Evolutionary conservation across 2,329 filamentous ascomycete genomes (phyloP), one percentile per base, ranked within the genome.

Genomic region (Arthrobotrys megalospora): DNA sequence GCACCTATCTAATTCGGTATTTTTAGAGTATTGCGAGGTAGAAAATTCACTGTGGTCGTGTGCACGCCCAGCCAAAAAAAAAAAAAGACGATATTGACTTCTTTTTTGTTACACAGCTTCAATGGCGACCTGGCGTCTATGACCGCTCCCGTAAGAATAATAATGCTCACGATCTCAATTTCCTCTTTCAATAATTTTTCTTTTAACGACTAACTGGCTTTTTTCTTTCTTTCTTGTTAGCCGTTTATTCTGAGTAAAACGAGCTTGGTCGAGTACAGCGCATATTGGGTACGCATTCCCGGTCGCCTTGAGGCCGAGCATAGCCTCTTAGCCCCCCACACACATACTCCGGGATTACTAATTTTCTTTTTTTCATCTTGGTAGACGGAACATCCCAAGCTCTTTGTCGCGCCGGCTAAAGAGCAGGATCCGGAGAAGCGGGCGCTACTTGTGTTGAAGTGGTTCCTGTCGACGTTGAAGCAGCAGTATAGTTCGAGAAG

Each of bases 401-500:
- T 97, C 78, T 92, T 98, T 81, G 90, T 93, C 76, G 94, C 94
- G 11, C 93, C 95, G 1, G 92, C 93, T 60, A 88, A 88, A 73
- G 94, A 97, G 84, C 82, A 90, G 65, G 92, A 97, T 83, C 89
- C 94, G 0, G 90, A 92, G 82, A 96, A 93, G 86, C 90, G 95
- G 79, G 91, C 93, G 19, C 86, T 97, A 81, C 87, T 95, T 38
- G 95, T 98, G n/a, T 87, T 97, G 82, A 96, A 95, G 85, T 98
- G 95, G 95, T 98, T 97, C 86, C 86, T 98, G 69, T 94, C 91
- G 82, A 97, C 94, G 2, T 87, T 98, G 65, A 97, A 96, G 86
- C 93, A 96, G 85, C 93, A 97, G 84, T 92, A 91, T 83, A 89
- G 80, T 66, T 82, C 80, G 28, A 80, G 81, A 63, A 82, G 75